These are phyloP conservation scores for Neurospora terricola DNA, from an alignment of 495 filamentous ascomycete species.

Conservation along the genomic window DNA sequence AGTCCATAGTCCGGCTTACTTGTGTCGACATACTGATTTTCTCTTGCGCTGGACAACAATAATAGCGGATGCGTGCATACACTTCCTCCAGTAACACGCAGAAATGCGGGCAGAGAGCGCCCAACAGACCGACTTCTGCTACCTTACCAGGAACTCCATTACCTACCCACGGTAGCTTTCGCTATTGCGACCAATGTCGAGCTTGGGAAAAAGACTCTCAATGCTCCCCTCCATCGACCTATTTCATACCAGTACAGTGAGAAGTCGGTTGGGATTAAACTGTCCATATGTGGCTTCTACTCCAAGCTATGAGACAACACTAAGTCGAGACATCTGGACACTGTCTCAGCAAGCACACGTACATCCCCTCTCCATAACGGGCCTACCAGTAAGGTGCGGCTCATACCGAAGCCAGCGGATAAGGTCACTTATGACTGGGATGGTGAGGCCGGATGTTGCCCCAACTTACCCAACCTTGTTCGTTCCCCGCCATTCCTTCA, in stretches of 20 bases:
- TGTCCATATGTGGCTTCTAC: neutral
- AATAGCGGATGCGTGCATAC: slow-evolving; percentile 5
- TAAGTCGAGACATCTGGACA: slow-evolving; percentile 1
- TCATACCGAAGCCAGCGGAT: neutral
- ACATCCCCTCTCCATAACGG: neutral
- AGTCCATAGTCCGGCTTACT: slow-evolving; percentile 1
- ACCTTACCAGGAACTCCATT: neutral
- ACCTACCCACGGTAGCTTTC: slow-evolving; percentile 1
- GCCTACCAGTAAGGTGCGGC: neutral
- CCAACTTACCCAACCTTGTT: neutral
- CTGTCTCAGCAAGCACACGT: slow-evolving; percentile 10
- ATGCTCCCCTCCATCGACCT: neutral
- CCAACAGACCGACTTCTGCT: neutral
- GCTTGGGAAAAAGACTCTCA: neutral
- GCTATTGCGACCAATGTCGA: neutral
- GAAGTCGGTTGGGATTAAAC: neutral
- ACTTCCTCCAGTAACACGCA: neutral
- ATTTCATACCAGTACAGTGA: neutral
- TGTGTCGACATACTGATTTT: slow-evolving; percentile 1
- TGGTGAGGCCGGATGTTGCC: neutral
- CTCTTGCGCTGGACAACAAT: slow-evolving; percentile 1
- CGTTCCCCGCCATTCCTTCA: neutral
- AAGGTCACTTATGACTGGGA: neutral
- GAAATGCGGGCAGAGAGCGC: neutral
- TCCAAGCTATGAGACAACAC: slow-evolving; percentile 4